These are phyloP conservation scores for Tubosaeta sp. DNA, from an alignment of 768 basidiomycete species.

Conservation along the genomic window DNA sequence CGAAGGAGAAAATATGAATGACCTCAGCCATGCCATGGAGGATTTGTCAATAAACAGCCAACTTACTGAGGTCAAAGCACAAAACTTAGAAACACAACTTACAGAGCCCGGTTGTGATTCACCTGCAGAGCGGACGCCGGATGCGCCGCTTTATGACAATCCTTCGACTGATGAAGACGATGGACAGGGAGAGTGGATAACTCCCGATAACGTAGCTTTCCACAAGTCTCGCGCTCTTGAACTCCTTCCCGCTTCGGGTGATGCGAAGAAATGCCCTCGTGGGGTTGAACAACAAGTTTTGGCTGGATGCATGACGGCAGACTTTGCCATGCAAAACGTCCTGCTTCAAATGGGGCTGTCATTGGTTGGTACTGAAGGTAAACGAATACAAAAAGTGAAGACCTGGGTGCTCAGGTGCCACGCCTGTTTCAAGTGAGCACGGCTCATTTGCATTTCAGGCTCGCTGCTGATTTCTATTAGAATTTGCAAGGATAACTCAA, in stretches of 20 bases:
- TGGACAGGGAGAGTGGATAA: conserved; percentile 96
- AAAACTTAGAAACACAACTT: conserved; percentile 29
- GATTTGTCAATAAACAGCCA: conserved; percentile 9
- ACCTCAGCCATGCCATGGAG: conserved; percentile 10
- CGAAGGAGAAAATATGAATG: not conserved
- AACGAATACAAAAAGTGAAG: conserved; percentile 84
- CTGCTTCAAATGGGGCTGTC: conserved; percentile 90
- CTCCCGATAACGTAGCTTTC: conserved; percentile 75
- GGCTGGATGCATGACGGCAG: conserved; percentile 94
- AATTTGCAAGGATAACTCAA: conserved; percentile 91
- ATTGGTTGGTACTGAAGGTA: conserved; percentile 86
- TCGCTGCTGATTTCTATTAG: conserved; percentile 37
- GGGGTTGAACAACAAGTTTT: conserved; percentile 41
- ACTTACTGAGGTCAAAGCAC: conserved; percentile 28
- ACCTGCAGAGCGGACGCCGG: conserved; percentile 9
- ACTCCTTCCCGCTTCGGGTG: conserved; percentile 59
- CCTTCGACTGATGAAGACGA: conserved; percentile 74
- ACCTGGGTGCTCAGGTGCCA: conserved; percentile 97
- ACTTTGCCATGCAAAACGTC: conserved; percentile 99
- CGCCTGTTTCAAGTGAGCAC: conserved; percentile 95
- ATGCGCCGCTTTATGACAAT: conserved; percentile 59
- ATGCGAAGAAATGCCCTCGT: conserved; percentile 30
- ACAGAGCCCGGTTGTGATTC: not conserved
- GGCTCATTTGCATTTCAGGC: not conserved
- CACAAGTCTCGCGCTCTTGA: conserved; percentile 89